Evolutionary conservation across 495 filamentous ascomycete species (phyloP).

Genomic region (Hypoxylon trugodes): DNA sequence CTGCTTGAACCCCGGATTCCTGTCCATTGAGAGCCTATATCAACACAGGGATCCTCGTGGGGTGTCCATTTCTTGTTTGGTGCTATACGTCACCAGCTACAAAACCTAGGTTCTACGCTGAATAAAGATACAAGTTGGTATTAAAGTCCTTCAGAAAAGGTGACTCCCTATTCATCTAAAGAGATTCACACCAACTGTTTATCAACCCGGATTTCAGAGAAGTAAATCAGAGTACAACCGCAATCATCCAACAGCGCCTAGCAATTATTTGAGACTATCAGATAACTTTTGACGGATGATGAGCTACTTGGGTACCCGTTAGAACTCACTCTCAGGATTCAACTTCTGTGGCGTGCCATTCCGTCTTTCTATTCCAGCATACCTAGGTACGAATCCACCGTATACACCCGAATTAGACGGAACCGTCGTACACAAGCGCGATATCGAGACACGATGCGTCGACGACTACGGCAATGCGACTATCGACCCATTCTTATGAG

Average conservation of each 20-base stretch:
- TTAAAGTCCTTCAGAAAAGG: neutral
- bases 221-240: neutral
- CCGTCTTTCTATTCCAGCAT: neutral
- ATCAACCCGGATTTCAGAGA: neutral
- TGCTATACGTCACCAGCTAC: conserved; percentile 9
- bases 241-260: neutral
- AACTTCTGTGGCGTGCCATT: neutral
- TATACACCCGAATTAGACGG: conserved; percentile 4
- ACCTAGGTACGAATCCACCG: neutral
- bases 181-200: neutral
- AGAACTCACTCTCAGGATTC: neutral
- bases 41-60: conserved; percentile 22
- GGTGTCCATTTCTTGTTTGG: conserved; percentile 9
- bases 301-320: conserved; percentile 1
- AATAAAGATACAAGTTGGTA: neutral
- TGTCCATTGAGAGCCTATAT: conserved; percentile 7
- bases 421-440: conserved; percentile 2
- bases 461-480: neutral
- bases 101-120: neutral
- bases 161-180: neutral
- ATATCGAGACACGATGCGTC: conserved; percentile 18
- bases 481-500: neutral
- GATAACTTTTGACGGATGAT: conserved; percentile 8
- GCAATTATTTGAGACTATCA: neutral
- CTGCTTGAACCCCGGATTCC: conserved; percentile 12